phyloP scores from a whole-genome alignment of 495 filamentous ascomycete species.

The Articulospora tetracladia region DNA sequence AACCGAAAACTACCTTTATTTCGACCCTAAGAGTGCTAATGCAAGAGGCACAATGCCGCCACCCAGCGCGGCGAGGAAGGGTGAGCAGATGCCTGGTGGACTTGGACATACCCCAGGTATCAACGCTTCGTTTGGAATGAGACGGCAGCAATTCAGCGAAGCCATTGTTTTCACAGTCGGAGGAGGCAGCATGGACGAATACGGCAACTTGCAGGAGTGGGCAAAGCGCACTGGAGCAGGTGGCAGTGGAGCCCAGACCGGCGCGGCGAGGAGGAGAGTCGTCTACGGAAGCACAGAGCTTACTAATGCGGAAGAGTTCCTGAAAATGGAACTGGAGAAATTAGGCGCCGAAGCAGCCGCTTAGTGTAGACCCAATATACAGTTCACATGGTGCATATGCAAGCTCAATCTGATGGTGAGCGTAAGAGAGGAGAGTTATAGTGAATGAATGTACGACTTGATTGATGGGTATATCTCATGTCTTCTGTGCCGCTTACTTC shows the following conservation, averaged over 20 bases:
- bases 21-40: conserved; percentile 90
- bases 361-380: background rate
- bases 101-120: conserved; percentile 54
- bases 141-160: conserved; percentile 90
- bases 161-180: conserved; percentile 97
- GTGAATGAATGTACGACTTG: background rate
- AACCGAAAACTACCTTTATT: conserved; percentile 98
- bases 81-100: conserved; percentile 36
- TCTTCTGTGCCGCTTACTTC: background rate
- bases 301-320: conserved; percentile 85
- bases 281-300: conserved; percentile 96
- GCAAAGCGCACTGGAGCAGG: conserved; percentile 64
- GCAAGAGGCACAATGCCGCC: conserved; percentile 91
- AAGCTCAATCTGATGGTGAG: background rate
- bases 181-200: conserved; percentile 98
- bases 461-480: background rate
- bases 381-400: background rate
- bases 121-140: conserved; percentile 86
- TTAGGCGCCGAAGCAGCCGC: conserved; percentile 50
- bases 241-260: conserved; percentile 40
- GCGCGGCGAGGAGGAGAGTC: conserved; percentile 60
- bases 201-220: conserved; percentile 98
- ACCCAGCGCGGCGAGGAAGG: conserved; percentile 48
- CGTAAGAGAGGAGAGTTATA: background rate
- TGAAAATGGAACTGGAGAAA: conserved; percentile 72